phyloP scores from a whole-genome alignment of 352 stramenopile genomes.

The Phytopythium oedochilum region DNA sequence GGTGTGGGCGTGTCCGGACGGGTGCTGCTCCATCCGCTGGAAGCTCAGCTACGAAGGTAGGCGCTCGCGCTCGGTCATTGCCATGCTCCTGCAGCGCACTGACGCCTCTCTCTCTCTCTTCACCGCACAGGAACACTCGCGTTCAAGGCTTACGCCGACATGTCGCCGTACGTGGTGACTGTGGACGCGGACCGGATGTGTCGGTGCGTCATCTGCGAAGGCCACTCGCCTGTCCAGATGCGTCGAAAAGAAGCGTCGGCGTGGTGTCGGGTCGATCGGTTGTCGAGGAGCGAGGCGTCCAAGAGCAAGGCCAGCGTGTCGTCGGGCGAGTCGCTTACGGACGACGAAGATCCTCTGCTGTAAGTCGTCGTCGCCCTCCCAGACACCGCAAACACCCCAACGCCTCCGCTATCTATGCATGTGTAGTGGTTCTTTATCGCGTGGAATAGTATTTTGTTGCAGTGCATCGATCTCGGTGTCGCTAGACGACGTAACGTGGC shows the following conservation, averaged over 20 bases:
- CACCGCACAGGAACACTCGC: conserved; percentile 40
- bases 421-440: too few relatives aligned
- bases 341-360: conserved; percentile 14
- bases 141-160: conserved; percentile 57
- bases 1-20: conserved; percentile 55
- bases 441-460: neutral
- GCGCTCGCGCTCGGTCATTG: neutral
- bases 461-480: too few relatives aligned
- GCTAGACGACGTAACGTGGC: too few relatives aligned
- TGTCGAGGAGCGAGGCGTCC: neutral
- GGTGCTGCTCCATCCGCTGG: conserved; percentile 69
- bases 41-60: conserved; percentile 69
- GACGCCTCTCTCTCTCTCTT: too few relatives aligned
- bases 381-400: neutral
- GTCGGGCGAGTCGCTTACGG: conserved; percentile 19
- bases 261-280: neutral
- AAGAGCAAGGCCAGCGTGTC: conserved; percentile 12
- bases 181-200: conserved; percentile 49
- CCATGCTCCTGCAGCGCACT: too few relatives aligned
- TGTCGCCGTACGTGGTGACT: conserved; percentile 62
- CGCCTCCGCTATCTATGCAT: neutral
- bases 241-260: neutral
- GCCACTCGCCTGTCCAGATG: conserved; percentile 15
- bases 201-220: conserved; percentile 58
- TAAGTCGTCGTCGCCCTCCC: neutral